These are phyloP conservation scores for Licmophora abbreviata DNA, from an alignment of 108 stramenopile species.

Conservation along the genomic window DNA sequence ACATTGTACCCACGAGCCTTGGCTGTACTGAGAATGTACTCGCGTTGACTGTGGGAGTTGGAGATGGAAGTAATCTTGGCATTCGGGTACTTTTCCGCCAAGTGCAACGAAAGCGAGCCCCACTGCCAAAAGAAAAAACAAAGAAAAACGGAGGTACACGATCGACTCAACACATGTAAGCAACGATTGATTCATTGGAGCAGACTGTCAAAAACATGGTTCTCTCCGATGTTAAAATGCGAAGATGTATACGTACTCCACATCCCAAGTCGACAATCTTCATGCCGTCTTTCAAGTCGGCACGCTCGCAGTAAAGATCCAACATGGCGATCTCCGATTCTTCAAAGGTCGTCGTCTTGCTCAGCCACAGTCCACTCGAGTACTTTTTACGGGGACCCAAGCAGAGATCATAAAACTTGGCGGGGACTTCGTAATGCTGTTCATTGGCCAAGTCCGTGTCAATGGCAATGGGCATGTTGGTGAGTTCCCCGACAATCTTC, in stretches of 20 bases:
- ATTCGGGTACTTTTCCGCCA: conserved; percentile 51
- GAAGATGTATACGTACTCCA: too few relatives aligned
- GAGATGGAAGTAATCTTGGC: conserved; percentile 72
- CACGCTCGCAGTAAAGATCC: conserved; percentile 77
- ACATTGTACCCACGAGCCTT: conserved; percentile 64
- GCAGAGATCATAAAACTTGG: conserved; percentile 80
- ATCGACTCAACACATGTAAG: too few relatives aligned
- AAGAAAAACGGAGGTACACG: too few relatives aligned
- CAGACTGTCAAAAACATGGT: too few relatives aligned
- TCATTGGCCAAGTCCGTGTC: conserved; percentile 83
- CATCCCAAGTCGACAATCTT: conserved; percentile 75
- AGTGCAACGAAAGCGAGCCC: conserved; percentile 88
- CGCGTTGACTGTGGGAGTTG: conserved; percentile 81
- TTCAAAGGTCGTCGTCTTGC: conserved; percentile 35
- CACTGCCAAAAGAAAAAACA: conserved; percentile 59
- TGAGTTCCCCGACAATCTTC: conserved; percentile 39
- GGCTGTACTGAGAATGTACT: conserved; percentile 79
- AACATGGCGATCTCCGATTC: conserved; percentile 86
- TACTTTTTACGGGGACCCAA: conserved; percentile 94
- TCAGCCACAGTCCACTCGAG: conserved; percentile 71
- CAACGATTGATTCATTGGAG: too few relatives aligned
- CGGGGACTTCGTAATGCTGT: conserved; percentile 98
- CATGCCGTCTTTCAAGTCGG: conserved; percentile 82
- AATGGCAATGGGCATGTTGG: conserved; percentile 79
- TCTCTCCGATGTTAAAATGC: too few relatives aligned